Base-by-base conservation (phyloP, 1,139 yeast genomes). In the Hansenula sp. region DNA sequence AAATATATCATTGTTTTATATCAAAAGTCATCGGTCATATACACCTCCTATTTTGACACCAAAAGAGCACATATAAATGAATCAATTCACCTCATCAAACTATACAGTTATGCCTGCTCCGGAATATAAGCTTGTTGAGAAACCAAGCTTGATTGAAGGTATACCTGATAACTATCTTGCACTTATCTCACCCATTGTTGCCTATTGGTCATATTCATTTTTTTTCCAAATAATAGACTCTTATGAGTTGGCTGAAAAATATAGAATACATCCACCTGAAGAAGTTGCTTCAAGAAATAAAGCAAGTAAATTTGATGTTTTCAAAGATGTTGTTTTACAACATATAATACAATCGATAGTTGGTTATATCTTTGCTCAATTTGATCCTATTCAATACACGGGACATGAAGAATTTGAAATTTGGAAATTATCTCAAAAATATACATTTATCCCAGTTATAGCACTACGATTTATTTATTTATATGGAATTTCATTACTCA, bases 181-280 rank as follows among this genome's bases (percentile, higher is more conserved):
- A 0, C 65, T 90, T 36, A 65, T 77, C 5, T 70, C 81, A 3
- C 97, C 98, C 1, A 74, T 90, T 3, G 68, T 79, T 6, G 90
- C 83, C 3, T 92, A 92, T 63, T 92, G 97, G 97, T 41, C 66
- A 1, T 79, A 82, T 55, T 83, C 96, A 6, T 57, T 75, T 28
- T 63, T 85, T 44, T 92, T 87, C 72, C 89, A 85, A 58, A 46
- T 83, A 11, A 66, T 90, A 37, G 97, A 90, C 59, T 74, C 73
- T 34, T 77, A 74, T 51, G 76, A 87, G 57, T 65, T 87, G 51
- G 87, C 92, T 32, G 96, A 86, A 54, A 69, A 75, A 59, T 88
- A 86, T 64, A 71, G 97, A 48, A 87, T 92, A 41, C 98, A 92
- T 60, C 92, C 97, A 17, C 80, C 90, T 36, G 94, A 83, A 53